phyloP scores from a whole-genome alignment of 1,284 basidiomycete genomes.

The Stereum hirsutum region DNA sequence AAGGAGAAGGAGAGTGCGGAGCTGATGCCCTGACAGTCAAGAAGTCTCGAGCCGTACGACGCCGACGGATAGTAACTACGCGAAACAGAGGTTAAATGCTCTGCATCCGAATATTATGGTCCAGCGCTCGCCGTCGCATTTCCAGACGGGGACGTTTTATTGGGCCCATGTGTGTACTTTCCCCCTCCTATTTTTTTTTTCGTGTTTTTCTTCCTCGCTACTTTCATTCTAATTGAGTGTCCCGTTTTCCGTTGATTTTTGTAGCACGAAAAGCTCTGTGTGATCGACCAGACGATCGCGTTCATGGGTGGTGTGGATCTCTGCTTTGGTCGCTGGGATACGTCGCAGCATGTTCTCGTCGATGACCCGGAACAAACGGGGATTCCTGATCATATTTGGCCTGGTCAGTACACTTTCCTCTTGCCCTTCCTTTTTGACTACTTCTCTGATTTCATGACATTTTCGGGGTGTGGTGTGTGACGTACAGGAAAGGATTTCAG shows the following conservation, averaged over 20 bases:
- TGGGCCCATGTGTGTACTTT: slow-evolving; percentile 83
- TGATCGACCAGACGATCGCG: slow-evolving; percentile 94
- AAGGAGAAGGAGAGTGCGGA: too few species aligned
- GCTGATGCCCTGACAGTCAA: slow-evolving; percentile 68
- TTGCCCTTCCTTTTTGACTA: too few species aligned
- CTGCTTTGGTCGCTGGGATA: slow-evolving; percentile 93
- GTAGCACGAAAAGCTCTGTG: slow-evolving; percentile 96
- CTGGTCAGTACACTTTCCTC: slow-evolving; percentile 40
- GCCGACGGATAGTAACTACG: slow-evolving; percentile 86
- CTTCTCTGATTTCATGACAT: too few species aligned
- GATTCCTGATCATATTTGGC: slow-evolving; percentile 67
- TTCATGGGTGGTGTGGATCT: slow-evolving; percentile 98
- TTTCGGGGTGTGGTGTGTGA: not conserved
- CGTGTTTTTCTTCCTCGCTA: not conserved
- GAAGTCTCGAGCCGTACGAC: slow-evolving; percentile 98
- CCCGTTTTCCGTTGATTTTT: slow-evolving; percentile 6
- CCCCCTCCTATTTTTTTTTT: not conserved
- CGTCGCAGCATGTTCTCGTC: slow-evolving; percentile 84
- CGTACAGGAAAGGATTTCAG: slow-evolving; percentile 83
- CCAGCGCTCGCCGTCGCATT: slow-evolving; percentile 95
- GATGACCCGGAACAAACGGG: slow-evolving; percentile 64
- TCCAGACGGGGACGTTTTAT: slow-evolving; percentile 95
- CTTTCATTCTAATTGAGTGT: not conserved
- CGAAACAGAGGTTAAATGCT: slow-evolving; percentile 81
- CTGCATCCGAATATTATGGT: slow-evolving; percentile 94